Base-by-base conservation (phyloP, 2,329 filamentous ascomycete genomes). In the Aureobasidium sp. region DNA sequence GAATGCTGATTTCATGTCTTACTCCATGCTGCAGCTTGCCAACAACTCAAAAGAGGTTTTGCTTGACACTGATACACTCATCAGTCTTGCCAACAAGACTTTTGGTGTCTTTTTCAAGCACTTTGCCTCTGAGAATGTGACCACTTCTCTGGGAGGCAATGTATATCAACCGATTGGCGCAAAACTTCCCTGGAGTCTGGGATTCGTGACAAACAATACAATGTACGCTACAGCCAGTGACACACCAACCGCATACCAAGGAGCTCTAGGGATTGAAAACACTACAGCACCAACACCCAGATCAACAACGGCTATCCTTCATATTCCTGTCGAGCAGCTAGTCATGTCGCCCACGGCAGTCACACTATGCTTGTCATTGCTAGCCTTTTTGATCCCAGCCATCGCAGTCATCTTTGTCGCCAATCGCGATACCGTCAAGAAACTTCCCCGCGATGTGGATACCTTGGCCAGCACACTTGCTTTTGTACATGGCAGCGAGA, bases 51-150 rank as follows among this genome's bases (percentile, higher is more conserved):
- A 55, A 22, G 36, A 55, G 22, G 37, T 37, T 11, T 17, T 55
- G 9, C 22, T 55, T 3, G 52, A 55, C 5, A 37, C 52, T 5
- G 15, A 44, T 8, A 42, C 22, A 9, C 25, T 29, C 2, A 29
- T 42, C 6, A 15, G 29, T 3, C 15, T n/a, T 31, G 52, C 52
- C 36, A 55, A 42, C 22, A 20, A 42, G 22, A 55, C 52, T n/a
- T 55, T 55, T 31, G 52, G 52, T n/a, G 15, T 42, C 8, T 55
- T 55, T 15, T 55, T 55, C 52, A 55, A 55, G 15, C 52, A 55
- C 37, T 55, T 42, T 20, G 52, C 37, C 5, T 42, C 36, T 3
- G 36, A 42, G 8, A 22, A 55, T 9, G 37, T 55, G 14, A 55
- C 20, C 1, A 39, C 34, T 25, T 9, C 9, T 7, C 1, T 31